Conservation (phyloP, 306 rosid species). For the Cyclanthera cordifolia region DNA sequence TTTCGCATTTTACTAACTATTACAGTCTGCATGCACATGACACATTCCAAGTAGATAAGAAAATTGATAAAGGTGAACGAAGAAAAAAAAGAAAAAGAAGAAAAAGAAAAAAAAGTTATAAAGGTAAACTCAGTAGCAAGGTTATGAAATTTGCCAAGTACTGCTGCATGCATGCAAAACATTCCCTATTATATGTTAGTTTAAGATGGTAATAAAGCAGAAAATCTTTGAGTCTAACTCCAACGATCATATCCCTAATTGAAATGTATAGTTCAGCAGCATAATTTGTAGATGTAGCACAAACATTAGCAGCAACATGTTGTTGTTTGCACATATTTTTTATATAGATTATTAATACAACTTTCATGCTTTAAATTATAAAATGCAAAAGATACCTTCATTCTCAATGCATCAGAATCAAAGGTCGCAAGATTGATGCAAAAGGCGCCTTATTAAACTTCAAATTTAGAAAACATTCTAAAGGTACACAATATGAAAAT, state of each 20-base stretch:
- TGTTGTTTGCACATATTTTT: neutral
- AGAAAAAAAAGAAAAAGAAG: no score
- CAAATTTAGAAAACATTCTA: neutral
- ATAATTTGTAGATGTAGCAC: neutral
- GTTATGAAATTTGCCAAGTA: constrained; percentile 38
- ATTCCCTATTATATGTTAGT: neutral
- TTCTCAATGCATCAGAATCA: neutral
- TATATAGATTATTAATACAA: neutral
- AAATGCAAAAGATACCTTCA: neutral
- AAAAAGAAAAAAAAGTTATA: no score
- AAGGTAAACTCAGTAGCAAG: neutral
- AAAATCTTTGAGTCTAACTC: neutral
- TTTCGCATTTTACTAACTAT: constrained; percentile 62
- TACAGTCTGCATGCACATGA: constrained; percentile 32
- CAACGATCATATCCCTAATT: neutral
- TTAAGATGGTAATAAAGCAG: neutral
- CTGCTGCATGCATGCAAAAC: constrained; percentile 22
- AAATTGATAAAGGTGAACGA: neutral
- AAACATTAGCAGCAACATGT: neutral
- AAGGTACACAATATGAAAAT: neutral
- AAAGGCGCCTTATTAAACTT: neutral
- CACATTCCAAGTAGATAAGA: neutral
- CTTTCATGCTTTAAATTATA: neutral
- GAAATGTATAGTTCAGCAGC: neutral
- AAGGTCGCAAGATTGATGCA: neutral